These are phyloP conservation scores for Dactylellina leptospora DNA, from an alignment of 2,329 filamentous ascomycete genomes.

Conservation along the genomic window DNA sequence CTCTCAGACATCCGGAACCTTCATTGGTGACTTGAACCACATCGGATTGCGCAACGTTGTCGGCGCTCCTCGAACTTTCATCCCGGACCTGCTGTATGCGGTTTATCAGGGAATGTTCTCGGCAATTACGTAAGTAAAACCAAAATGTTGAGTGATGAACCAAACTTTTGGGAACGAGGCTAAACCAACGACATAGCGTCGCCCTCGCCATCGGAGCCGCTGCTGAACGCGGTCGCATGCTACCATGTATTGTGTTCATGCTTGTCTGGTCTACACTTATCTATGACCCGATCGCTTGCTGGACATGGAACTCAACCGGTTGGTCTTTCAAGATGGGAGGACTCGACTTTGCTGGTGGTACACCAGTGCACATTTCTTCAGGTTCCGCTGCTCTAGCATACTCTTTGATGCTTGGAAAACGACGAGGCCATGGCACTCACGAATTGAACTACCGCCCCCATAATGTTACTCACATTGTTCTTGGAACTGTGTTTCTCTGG, in stretches of 20 bases:
- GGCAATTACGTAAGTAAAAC: conserved; percentile 75
- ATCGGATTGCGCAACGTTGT: conserved; percentile 81
- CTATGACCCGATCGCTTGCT: conserved; percentile 92
- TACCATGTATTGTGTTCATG: conserved; percentile 90
- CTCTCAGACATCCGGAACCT: conserved; percentile 77
- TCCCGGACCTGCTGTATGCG: conserved; percentile 85
- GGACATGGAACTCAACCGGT: conserved; percentile 87
- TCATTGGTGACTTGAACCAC: conserved; percentile 80
- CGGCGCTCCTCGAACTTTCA: conserved; percentile 71
- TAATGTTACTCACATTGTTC: conserved; percentile 90
- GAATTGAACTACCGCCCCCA: conserved; percentile 91
- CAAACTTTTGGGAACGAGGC: conserved; percentile 20
- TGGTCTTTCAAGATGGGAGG: conserved; percentile 83
- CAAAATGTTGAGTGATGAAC: conserved; percentile 16
- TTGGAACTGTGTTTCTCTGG: conserved; percentile 93
- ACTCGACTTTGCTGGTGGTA: conserved; percentile 88
- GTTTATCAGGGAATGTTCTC: conserved; percentile 91
- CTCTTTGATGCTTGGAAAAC: conserved; percentile 88
- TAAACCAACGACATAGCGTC: conserved; percentile 65
- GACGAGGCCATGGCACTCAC: conserved; percentile 82
- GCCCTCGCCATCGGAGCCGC: conserved; percentile 85
- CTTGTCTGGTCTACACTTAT: conserved; percentile 90
- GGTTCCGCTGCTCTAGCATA: conserved; percentile 86
- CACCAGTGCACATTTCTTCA: conserved; percentile 86
- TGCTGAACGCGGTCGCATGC: conserved; percentile 85